Conservation (phyloP, 257 asterid genomes). For the Dorcoceras hygrometricum region DNA sequence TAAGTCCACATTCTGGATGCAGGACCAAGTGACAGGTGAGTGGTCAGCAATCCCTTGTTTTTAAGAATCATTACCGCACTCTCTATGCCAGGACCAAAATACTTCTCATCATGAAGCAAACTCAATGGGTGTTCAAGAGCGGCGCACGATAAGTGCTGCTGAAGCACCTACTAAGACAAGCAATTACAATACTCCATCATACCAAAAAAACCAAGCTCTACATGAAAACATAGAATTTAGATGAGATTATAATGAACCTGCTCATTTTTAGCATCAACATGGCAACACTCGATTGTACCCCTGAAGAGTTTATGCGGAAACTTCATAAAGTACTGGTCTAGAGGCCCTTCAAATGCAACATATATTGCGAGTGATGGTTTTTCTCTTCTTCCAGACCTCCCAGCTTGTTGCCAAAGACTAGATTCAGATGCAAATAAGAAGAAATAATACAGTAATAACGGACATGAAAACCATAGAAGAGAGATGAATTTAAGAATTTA, state of each 20-base stretch:
- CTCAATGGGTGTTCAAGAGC: conserved; percentile 84
- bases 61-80: conserved; percentile 50
- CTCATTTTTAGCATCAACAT: conserved; percentile 77
- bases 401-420: conserved; percentile 98
- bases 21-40: conserved; percentile 52
- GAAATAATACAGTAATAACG: conserved; percentile 20
- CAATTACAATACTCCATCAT: conserved; percentile 27
- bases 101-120: conserved; percentile 59
- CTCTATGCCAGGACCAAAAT: conserved; percentile 75
- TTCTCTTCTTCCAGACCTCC: conserved; percentile 96
- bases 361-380: conserved; percentile 82
- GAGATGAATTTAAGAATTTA: conserved; percentile 26
- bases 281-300: conserved; percentile 87
- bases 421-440: conserved; percentile 21
- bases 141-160: conserved; percentile 89
- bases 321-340: conserved; percentile 95
- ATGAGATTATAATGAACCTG: conserved; percentile 50
- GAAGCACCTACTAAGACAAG: conserved; percentile 60
- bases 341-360: conserved; percentile 95
- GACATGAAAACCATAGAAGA: conserved; percentile 24
- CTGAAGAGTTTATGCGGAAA: conserved; percentile 80
- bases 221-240: conserved; percentile 11
- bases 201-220: conserved; percentile 8
- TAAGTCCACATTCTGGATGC: conserved; percentile 79
- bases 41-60: conserved; percentile 61